These are phyloP conservation scores for Leishmania tropica DNA, from an alignment of 208 protist genomes.

Conservation along the genomic window DNA sequence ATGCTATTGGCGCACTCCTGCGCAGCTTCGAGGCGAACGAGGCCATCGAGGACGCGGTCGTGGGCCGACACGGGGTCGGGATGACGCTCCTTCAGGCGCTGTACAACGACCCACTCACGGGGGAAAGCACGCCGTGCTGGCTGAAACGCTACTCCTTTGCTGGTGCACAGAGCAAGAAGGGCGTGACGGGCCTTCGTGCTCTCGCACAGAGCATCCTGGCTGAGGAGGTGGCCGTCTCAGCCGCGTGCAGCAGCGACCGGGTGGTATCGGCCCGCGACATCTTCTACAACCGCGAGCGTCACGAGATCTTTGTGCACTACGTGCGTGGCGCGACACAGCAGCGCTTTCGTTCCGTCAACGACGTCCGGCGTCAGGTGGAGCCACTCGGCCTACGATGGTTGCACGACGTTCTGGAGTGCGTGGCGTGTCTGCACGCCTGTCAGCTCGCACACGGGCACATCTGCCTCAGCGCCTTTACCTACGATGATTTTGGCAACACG, in stretches of 20 bases:
- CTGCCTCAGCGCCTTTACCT: conserved; percentile 67
- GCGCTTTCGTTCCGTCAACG: conserved; percentile 63
- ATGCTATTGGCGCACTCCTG: conserved; percentile 17
- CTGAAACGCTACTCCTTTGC: conserved; percentile 68
- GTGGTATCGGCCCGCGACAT: conserved; percentile 55
- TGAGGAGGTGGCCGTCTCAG: conserved; percentile 42
- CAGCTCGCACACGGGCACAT: conserved; percentile 60
- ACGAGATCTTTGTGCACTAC: conserved; percentile 65
- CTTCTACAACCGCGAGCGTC: conserved; percentile 55
- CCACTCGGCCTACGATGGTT: conserved; percentile 66
- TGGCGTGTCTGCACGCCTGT: conserved; percentile 66
- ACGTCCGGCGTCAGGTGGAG: conserved; percentile 53
- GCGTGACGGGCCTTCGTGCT: not conserved
- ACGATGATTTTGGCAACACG: conserved; percentile 79
- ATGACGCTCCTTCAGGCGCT: conserved; percentile 53
- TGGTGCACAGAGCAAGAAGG: not conserved
- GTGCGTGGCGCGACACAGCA: conserved; percentile 67
- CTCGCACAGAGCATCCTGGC: conserved; percentile 40
- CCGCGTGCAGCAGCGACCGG: conserved; percentile 39
- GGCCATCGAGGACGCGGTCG: conserved; percentile 16
- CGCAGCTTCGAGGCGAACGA: conserved; percentile 33
- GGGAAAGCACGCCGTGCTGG: conserved; percentile 62
- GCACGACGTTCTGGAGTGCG: conserved; percentile 62
- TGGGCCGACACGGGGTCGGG: conserved; percentile 18
- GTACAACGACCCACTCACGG: conserved; percentile 58